These are phyloP conservation scores for Ilex paraguariensis DNA, from an alignment of 305 asterid species.

Conservation along the genomic window DNA sequence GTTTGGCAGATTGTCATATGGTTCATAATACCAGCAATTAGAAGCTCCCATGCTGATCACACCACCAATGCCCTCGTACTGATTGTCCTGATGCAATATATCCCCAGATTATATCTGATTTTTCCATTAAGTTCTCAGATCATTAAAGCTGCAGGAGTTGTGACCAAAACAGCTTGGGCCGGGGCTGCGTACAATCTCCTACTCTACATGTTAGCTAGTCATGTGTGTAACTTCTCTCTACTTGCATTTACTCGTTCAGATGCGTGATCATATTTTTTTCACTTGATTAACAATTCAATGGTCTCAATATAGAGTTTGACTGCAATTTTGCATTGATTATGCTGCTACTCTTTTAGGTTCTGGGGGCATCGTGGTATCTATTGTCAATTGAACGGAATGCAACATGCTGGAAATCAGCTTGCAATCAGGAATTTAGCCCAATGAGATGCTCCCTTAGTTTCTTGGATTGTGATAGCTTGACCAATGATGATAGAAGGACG, in stretches of 20 bases:
- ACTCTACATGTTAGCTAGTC: conserved; percentile 82
- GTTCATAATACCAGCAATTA: conserved; percentile 61
- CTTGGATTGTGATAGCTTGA: conserved; percentile 62
- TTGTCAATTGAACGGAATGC: conserved; percentile 60
- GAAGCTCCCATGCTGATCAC: conserved; percentile 69
- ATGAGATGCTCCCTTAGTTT: conserved; percentile 46
- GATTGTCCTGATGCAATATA: conserved; percentile 52
- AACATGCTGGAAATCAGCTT: conserved; percentile 67
- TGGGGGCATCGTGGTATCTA: conserved; percentile 78
- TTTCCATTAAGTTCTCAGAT: conserved; percentile 71
- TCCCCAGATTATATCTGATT: conserved; percentile 55
- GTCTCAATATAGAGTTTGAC: too few relatives aligned
- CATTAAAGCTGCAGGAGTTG: conserved; percentile 77
- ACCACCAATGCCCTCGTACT: conserved; percentile 56
- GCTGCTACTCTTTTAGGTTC: conserved; percentile 31
- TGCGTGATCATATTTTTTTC: too few relatives aligned
- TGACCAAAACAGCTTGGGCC: conserved; percentile 77
- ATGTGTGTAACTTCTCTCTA: conserved; percentile 30
- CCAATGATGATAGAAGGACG: conserved; percentile 29
- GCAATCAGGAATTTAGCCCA: conserved; percentile 31
- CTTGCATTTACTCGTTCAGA: background rate
- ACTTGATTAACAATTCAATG: too few relatives aligned
- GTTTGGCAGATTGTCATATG: conserved; percentile 68
- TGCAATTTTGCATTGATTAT: background rate
- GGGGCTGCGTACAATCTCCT: conserved; percentile 73